A percentile compares a stretch with the other conserved stretches of the same genome.
Conservation (phyloP, 768 basidiomycete genomes). For the Suillus tomentosus region DNA sequence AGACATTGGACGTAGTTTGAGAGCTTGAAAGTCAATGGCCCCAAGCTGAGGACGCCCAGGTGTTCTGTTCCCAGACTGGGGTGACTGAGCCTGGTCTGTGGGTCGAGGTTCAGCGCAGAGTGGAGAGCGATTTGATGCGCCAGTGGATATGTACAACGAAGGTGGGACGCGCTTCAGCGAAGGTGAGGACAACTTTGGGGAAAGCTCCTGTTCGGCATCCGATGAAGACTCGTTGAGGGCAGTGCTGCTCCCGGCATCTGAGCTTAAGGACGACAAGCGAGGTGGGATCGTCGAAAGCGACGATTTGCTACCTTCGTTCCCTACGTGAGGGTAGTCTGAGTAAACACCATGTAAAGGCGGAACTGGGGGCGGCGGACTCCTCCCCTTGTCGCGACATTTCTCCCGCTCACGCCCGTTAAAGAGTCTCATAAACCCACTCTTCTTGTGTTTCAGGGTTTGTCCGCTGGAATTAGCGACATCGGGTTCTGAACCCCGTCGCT, state of each 20-base stretch:
- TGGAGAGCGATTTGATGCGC: conserved; percentile 19
- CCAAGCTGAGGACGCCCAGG: conserved; percentile 70
- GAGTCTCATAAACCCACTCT: conserved; percentile 79
- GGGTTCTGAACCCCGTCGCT: conserved; percentile 46
- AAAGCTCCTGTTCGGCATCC: conserved; percentile 17
- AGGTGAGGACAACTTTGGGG: conserved; percentile 1
- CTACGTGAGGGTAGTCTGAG: conserved; percentile 31
- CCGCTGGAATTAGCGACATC: conserved; percentile 24
- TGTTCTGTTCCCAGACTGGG: conserved; percentile 23
- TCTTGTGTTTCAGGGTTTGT: conserved; percentile 70
- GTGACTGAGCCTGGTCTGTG: conserved; percentile 16
- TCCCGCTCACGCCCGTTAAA: conserved; percentile 56
- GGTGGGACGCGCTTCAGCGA: conserved; percentile 33
- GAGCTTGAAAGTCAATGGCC: conserved; percentile 60
- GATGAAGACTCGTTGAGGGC: conserved; percentile 20
- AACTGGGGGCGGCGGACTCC: conserved; percentile 54
- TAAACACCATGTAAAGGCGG: conserved; percentile 48
- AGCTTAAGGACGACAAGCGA: conserved; percentile 37
- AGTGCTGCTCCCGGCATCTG: conserved; percentile 18
- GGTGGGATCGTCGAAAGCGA: conserved; percentile 41
- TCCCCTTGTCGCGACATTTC: conserved; percentile 36
- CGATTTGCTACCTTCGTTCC: conserved; percentile 32
- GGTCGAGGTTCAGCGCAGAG: conserved; percentile 12
- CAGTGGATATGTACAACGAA: conserved; percentile 32
- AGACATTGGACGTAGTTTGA: conserved; percentile 76